A percentile compares a stretch with the other conserved stretches of the same genome.
phyloP scores from a whole-genome alignment of 495 filamentous ascomycete species.

The Hypoxylon perforatum region DNA sequence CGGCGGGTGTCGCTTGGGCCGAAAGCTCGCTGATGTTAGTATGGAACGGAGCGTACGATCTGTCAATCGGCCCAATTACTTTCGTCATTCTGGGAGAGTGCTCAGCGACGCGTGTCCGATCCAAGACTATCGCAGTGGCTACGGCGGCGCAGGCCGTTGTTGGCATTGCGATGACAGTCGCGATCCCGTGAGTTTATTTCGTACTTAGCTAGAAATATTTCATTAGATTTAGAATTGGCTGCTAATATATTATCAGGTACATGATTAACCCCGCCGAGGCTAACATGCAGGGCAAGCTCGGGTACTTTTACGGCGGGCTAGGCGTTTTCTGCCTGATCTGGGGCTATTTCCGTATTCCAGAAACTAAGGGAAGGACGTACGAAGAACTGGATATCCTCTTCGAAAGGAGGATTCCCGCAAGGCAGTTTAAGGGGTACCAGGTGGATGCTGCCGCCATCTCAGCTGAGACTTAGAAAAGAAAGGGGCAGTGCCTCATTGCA shows the following conservation, averaged over 20 bases:
- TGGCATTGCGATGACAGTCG: constrained; percentile 70
- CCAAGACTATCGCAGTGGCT: constrained; percentile 71
- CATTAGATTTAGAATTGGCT: too few species aligned
- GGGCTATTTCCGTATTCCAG: constrained; percentile 69
- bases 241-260: constrained; percentile 53
- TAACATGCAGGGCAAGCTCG: constrained; percentile 72
- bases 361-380: constrained; percentile 68
- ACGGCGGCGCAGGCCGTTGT: constrained; percentile 68
- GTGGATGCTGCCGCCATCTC: constrained; percentile 41
- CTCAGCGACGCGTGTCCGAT: constrained; percentile 66
- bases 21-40: constrained; percentile 65
- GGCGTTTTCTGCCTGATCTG: constrained; percentile 56
- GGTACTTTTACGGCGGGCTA: constrained; percentile 73
- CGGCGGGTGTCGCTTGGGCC: constrained; percentile 59
- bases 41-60: constrained; percentile 68
- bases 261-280: constrained; percentile 74
- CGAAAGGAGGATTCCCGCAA: constrained; percentile 63
- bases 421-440: constrained; percentile 57
- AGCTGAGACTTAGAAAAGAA: constrained; percentile 11
- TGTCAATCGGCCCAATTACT: constrained; percentile 69
- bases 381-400: constrained; percentile 67
- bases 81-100: constrained; percentile 72
- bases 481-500: constrained; percentile 4
- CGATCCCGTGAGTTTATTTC: constrained; percentile 54
- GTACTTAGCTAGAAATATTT: too few species aligned